These are phyloP conservation scores for Strobilomyces echinocephalus DNA, from an alignment of 768 basidiomycete species.

Conservation along the genomic window DNA sequence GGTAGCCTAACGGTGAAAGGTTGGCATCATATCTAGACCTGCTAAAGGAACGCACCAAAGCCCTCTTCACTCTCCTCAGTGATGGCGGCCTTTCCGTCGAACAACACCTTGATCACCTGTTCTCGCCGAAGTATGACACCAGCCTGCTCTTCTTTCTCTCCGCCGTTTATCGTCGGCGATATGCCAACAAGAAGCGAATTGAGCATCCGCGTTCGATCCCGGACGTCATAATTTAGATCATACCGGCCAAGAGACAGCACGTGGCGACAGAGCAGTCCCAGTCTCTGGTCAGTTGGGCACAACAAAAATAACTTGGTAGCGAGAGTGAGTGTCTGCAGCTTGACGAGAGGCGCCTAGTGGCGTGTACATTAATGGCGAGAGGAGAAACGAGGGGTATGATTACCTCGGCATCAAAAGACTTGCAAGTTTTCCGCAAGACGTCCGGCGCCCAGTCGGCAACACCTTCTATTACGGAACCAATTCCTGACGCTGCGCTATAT, in stretches of 20 bases:
- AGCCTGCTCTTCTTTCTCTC: conserved; percentile 44
- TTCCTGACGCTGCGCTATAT: conserved; percentile 50
- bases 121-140: conserved; percentile 79
- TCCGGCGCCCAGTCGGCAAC: conserved; percentile 84
- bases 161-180: conserved; percentile 33
- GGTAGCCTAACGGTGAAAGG: conserved; percentile 28
- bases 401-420: conserved; percentile 71
- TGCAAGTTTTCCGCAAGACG: conserved; percentile 73
- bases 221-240: conserved; percentile 83
- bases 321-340: conserved; percentile 81
- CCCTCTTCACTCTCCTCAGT: conserved; percentile 35
- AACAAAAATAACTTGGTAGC: conserved; percentile 79
- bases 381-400: conserved; percentile 3
- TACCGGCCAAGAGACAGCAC: conserved; percentile 83
- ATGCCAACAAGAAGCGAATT: conserved; percentile 62
- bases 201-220: conserved; percentile 85
- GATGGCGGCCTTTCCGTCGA: conserved; percentile 63
- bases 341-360: conserved; percentile 57
- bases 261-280: conserved; percentile 60
- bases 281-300: conserved; percentile 45
- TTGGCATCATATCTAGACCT: conserved; percentile 3
- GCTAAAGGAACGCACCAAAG: conserved; percentile 26
- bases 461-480: conserved; percentile 42
- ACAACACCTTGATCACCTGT: conserved; percentile 75
- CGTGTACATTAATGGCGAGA: neutral